phyloP scores from a whole-genome alignment of 768 basidiomycete species.

The Termitomyces sp. region DNA sequence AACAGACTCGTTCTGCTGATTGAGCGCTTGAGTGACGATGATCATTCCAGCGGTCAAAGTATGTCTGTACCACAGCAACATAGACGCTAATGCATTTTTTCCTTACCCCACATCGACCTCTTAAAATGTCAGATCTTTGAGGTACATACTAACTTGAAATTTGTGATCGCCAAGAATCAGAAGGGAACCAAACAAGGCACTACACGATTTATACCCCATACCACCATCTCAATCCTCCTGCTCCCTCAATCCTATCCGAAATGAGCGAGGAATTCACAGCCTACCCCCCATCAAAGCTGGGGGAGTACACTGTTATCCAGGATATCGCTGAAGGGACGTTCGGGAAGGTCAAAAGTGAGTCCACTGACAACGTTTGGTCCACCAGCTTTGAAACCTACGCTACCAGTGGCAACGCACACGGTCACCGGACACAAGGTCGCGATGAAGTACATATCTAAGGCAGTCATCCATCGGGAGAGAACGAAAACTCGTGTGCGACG shows the following conservation, averaged over 20 bases:
- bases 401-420: conserved; percentile 85
- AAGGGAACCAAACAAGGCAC: conserved; percentile 17
- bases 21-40: neutral
- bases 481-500: conserved; percentile 90
- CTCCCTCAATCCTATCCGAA: conserved; percentile 17
- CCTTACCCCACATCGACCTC: neutral
- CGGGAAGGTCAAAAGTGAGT: conserved; percentile 97
- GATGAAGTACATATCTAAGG: conserved; percentile 96
- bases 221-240: conserved; percentile 24
- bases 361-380: neutral
- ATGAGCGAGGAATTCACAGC: conserved; percentile 31
- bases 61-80: neutral
- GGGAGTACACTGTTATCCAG: conserved; percentile 83
- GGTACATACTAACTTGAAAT: neutral
- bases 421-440: conserved; percentile 95
- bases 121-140: neutral
- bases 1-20: conserved; percentile 5
- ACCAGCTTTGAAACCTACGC: conserved; percentile 11
- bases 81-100: neutral
- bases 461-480: conserved; percentile 86
- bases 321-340: conserved; percentile 97
- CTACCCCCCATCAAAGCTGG: conserved; percentile 71
- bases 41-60: neutral
- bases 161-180: conserved; percentile 2
- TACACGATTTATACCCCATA: conserved; percentile 27